These are phyloP conservation scores for Fusarium sp. DNA, from an alignment of 2,329 filamentous ascomycete species.

Conservation along the genomic window DNA sequence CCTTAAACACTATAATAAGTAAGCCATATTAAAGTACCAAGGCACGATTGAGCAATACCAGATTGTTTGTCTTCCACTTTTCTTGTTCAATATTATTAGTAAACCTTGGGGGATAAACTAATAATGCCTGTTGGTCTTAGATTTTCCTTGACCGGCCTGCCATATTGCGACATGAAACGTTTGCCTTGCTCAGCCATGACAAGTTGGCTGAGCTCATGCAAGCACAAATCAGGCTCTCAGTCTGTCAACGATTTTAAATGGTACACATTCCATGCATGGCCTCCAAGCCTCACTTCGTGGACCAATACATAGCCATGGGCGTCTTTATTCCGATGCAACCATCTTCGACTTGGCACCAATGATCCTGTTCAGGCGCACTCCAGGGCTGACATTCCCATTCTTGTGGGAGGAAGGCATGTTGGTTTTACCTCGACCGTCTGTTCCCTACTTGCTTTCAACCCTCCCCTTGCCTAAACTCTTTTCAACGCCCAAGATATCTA, in stretches of 20 bases:
- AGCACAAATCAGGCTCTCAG: not conserved
- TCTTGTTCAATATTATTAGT: no score
- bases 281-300: not conserved
- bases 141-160: no score
- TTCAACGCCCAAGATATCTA: no score
- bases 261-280: not conserved
- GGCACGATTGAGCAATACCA: no score
- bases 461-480: not conserved
- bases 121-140: no score
- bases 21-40: no score
- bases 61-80: no score
- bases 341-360: not conserved
- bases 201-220: not conserved
- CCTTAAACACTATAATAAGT: no score
- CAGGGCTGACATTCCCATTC: not conserved
- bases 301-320: not conserved
- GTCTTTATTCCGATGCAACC: not conserved
- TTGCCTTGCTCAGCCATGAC: not conserved
- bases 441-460: not conserved
- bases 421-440: no score
- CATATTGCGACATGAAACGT: no score
- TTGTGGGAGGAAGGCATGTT: not conserved
- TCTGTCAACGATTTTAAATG: not conserved
- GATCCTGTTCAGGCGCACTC: not conserved
- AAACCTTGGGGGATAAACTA: no score